Evolutionary conservation across 106 monocot species (phyloP), one percentile per base, ranked within the genome.

Genomic region (Posidonia australis): DNA sequence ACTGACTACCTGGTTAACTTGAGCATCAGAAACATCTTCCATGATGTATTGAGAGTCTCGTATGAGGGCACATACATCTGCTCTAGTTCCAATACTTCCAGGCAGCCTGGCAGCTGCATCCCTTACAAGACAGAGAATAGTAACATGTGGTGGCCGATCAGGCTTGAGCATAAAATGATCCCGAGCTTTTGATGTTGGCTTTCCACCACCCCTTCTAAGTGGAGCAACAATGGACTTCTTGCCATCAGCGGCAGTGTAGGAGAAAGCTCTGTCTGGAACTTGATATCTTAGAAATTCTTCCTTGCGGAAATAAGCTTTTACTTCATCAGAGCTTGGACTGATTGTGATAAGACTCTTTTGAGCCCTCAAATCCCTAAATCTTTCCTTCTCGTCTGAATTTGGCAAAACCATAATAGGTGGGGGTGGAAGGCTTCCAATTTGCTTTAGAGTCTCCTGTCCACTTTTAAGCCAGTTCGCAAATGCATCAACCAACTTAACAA

Each of bases 381-480:
- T 84, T 69, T 90, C 90, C 75, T 87, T 98, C 42, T 87, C 84
- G 71, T 90, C 84, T 60, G 78, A 70, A 41, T 71, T 63, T 7
- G 78, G 73, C 26, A 70, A 66, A 74, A 71, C 59, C 12, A 65
- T 62, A 21, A 60, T 23, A 29, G 96, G 90, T 43, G 90, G 96
- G 54, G 85, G 69, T 36, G 96, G 96, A 67, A 98, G 84, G 64
- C 76, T 82, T 65, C 90, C 96, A 41, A 98, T 90, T 69, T 98
- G 84, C 53, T 85, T 84, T 57, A 98, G 90, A 24, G 81, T 90
- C 69, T 90, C 96, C 58, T 90, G 96, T 18, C 90, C 84, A 70
- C 67, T 78, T 70, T 98, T 98, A 18, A 90, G 67, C 96, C 96
- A 98, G 70, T 87, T 98, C 27, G 96, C 90, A 77, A 98, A 98